Conservation (phyloP, 495 filamentous ascomycete genomes). For the Hypoxylon fragiforme region DNA sequence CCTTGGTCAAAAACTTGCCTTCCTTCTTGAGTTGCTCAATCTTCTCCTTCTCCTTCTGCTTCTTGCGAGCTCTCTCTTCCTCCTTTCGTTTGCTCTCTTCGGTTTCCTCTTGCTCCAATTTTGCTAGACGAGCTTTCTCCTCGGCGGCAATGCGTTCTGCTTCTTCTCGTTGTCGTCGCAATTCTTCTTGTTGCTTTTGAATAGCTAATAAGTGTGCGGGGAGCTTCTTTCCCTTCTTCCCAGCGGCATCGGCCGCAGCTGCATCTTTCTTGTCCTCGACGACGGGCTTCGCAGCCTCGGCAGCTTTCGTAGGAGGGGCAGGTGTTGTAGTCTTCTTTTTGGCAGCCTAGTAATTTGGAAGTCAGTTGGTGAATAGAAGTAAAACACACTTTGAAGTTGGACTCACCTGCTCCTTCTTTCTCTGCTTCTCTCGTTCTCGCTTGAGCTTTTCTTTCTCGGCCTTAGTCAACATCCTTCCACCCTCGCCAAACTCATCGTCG, state of each 20-base stretch:
- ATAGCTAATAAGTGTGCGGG: conserved; percentile 76
- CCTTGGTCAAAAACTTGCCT: conserved; percentile 92
- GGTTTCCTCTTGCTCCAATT: conserved; percentile 63
- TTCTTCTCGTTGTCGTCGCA: conserved; percentile 75
- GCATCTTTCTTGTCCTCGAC: conserved; percentile 51
- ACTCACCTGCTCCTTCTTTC: conserved; percentile 85
- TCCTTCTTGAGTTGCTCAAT: conserved; percentile 94
- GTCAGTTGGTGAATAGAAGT: conserved; percentile 18
- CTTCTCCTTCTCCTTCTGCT: conserved; percentile 94
- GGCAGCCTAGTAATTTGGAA: conserved; percentile 51
- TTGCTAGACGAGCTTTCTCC: conserved; percentile 72
- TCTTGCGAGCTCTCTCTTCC: conserved; percentile 79
- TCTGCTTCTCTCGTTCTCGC: conserved; percentile 93
- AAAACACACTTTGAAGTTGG: not conserved
- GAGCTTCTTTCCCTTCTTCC: conserved; percentile 91
- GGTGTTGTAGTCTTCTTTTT: conserved; percentile 66
- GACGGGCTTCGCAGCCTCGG: conserved; percentile 52
- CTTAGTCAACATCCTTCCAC: conserved; percentile 79
- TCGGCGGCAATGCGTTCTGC: conserved; percentile 67
- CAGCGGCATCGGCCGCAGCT: conserved; percentile 51
- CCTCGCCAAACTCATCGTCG: conserved; percentile 59
- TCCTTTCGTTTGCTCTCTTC: conserved; percentile 55
- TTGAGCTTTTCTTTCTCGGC: conserved; percentile 95
- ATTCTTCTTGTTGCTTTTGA: conserved; percentile 89
- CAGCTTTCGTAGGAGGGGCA: conserved; percentile 50